Conservation (phyloP, 495 filamentous ascomycete species). For the Podospora sp. region DNA sequence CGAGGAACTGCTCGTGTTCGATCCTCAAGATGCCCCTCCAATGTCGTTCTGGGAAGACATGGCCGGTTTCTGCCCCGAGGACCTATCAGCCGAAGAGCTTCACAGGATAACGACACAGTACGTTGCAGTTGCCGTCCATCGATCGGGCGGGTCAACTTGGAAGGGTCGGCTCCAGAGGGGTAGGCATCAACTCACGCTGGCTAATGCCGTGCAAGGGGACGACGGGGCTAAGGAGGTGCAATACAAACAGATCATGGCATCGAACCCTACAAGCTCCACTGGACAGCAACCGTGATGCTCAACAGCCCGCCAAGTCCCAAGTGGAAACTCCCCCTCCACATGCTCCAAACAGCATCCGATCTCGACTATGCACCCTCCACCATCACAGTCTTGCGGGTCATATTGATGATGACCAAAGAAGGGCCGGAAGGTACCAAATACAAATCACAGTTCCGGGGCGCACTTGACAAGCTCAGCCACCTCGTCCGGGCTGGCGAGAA, state of each 20-base stretch:
- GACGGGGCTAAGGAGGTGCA: conserved; percentile 13
- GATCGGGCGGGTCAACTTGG: conserved; percentile 13
- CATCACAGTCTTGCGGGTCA: conserved; percentile 24
- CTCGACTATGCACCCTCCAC: conserved; percentile 33
- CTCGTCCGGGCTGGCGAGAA: conserved; percentile 1
- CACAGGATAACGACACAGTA: conserved; percentile 29
- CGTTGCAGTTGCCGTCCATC: conserved; percentile 23
- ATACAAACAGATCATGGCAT: conserved; percentile 25
- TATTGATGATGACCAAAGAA: background rate
- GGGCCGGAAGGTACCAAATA: background rate
- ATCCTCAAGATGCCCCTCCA: conserved; percentile 31
- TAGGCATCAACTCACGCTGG: conserved; percentile 8
- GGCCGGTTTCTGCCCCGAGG: conserved; percentile 10
- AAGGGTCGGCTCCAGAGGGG: conserved; percentile 24
- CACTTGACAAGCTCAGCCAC: background rate
- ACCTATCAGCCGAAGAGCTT: conserved; percentile 30
- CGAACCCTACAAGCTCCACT: conserved; percentile 31
- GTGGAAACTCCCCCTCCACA: conserved; percentile 23
- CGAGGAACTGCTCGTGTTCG: conserved; percentile 18
- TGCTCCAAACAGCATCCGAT: conserved; percentile 31
- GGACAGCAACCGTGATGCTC: conserved; percentile 25
- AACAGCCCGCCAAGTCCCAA: background rate
- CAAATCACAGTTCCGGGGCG: background rate
- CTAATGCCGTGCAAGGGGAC: background rate
- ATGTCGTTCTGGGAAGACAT: conserved; percentile 29